Base-by-base conservation (phyloP, 768 basidiomycete genomes). In the Serendipita sp. region DNA sequence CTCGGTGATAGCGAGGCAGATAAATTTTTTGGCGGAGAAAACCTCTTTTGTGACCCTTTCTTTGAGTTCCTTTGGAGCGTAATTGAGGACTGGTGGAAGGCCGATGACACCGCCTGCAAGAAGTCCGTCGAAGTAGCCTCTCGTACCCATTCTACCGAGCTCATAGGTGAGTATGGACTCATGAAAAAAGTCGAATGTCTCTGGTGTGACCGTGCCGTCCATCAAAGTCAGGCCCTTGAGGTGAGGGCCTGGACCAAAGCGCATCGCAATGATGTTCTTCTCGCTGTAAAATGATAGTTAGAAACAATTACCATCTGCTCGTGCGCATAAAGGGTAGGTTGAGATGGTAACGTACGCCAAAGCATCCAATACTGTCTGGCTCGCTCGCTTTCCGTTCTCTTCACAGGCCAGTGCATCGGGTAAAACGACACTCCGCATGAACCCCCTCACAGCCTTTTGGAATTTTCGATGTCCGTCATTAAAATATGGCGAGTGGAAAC, bases 141-240 rank as follows among this genome's bases (percentile, higher is more conserved):
- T 84, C 28, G 88, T 88, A 30, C 88, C 89, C 63, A 90, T 83
- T 13, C 92, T 84, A 3, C 84, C 81, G 28, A 96, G 77, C 73
- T 98, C 95, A 45, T 85, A 82, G 68, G 89, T 84, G 65, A 91
- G 79, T 66, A 91, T 88, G 51, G 85, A 78, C 88, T 91, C 94
- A 70, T 96, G 87, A 79, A 98, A 98, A 71, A 94, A 93, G 73
- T 96, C 90, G 70, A 88, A 97, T 68, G 93, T 86, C 71, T 90
- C 89, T 3, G 88, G 84, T 62, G 82, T 82, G 51, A 90, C 80
- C 18, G 83, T 73, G 10, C 91, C 92, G 32, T 83, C 86, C 75
- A 92, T 83, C 1, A 96, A 75, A 10, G 77, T 82, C 45, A 82
- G 79, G 0, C 92, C 91, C 71, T 88, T 77, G 24, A 96, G 80